These are phyloP conservation scores for Stentor coeruleus DNA, from an alignment of 73 alveolate species.

Conservation along the genomic window DNA sequence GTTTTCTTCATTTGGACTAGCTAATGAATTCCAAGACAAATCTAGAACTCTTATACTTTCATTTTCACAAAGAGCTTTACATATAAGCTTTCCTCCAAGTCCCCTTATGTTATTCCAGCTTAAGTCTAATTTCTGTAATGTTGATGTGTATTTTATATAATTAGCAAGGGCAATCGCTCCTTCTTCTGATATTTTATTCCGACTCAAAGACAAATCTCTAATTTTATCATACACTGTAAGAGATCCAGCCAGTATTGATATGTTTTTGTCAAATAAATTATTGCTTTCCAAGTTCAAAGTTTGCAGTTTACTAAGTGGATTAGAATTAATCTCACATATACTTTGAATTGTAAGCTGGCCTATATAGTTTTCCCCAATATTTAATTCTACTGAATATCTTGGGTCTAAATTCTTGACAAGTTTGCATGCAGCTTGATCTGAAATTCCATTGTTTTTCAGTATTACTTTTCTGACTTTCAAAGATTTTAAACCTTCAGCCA, in stretches of 20 bases:
- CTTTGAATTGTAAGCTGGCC: background rate
- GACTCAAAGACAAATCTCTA: background rate
- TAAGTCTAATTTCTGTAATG: background rate
- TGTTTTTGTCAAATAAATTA: background rate
- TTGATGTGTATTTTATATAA: background rate
- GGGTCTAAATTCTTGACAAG: background rate
- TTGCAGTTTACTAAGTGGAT: background rate
- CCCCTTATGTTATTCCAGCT: background rate
- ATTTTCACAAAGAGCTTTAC: background rate
- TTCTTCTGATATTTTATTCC: background rate
- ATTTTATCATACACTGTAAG: background rate
- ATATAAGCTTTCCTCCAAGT: background rate
- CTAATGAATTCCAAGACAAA: background rate
- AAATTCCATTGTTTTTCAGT: background rate
- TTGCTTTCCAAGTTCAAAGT: background rate
- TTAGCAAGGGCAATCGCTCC: background rate
- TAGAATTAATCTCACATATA: background rate
- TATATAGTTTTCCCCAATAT: background rate
- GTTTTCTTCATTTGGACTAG: background rate
- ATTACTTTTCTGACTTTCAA: background rate
- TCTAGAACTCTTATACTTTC: too few species aligned
- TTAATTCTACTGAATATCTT: too few species aligned
- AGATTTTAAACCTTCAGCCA: background rate
- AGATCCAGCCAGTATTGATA: background rate
- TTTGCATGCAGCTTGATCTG: background rate